Evolutionary conservation across 495 filamentous ascomycete species (phyloP), one percentile per base, ranked within the genome.

Genomic region (Aspergillus funiculosus): DNA sequence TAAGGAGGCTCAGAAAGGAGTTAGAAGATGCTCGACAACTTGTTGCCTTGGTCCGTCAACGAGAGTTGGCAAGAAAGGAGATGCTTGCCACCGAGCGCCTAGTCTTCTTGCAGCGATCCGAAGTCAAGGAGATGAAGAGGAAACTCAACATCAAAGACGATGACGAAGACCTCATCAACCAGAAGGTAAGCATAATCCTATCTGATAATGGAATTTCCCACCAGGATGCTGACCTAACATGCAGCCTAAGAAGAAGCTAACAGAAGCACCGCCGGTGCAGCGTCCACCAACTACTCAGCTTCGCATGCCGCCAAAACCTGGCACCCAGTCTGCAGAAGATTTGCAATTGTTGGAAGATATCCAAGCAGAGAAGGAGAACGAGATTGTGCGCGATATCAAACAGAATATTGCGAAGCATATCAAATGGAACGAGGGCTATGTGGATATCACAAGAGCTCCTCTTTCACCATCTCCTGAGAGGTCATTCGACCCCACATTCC

Each of bases 101-200:
- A 32, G 76, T 98, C 43, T 97, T 95, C 68, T 75, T 88, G 57
- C 76, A 89, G 56, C 80, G 94, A 22, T 69, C 76, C 28, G 77
- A 80, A 57, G 76, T 96, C 37, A 90, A 90, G 72, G 81, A 90
- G 43, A 80, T 82, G 58, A 96, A 96, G 73, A 75, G 85, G 57
- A 89, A 86, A 59, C 77, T 94, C 39, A 81, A 83, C 52, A 86
- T 95, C 69, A 95, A 90, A 73, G 82, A 80, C 43, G 87, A 91
- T 47, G 92, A 97, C 62, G 94, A 97, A 53, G 91, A 96, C 56
- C 78, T 97, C 53, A 82, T 94, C 71, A 91, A 91, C 65, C 85
- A 90, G 58, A 92, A 92, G 79, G 88, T 90, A 69, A 66, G 78
- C 26, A 15, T 24, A 9, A 37, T 39, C 21, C 14, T 9, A 28